Percentiles rank a stretch among this genome's conserved stretches.
phyloP scores from a whole-genome alignment of 768 basidiomycete species.

The Termitomyces heimii region DNA sequence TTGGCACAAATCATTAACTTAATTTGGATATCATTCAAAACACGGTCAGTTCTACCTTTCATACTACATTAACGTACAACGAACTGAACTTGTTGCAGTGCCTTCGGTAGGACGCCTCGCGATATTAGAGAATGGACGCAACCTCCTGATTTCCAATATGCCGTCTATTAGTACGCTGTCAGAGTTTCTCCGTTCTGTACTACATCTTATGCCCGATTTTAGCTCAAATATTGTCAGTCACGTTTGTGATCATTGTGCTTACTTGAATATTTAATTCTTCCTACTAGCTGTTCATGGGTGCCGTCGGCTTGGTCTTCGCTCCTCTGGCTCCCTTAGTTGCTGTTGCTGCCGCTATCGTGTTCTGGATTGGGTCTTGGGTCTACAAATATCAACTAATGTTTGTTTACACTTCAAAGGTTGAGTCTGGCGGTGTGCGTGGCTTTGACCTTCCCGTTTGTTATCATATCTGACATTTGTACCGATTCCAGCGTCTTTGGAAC shows the following conservation, averaged over 20 bases:
- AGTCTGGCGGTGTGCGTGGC: slow-evolving; percentile 82
- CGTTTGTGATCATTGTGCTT: neutral
- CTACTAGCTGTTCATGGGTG: slow-evolving; percentile 78
- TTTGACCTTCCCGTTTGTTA: neutral
- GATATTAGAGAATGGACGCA: slow-evolving; percentile 89
- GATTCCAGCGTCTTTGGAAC: slow-evolving; percentile 80
- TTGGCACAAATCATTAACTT: slow-evolving; percentile 94
- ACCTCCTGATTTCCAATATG: slow-evolving; percentile 85
- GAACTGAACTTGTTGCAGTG: slow-evolving; percentile 27
- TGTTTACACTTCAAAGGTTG: slow-evolving; percentile 82
- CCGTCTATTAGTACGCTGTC: slow-evolving; percentile 69
- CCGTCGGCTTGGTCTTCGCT: slow-evolving; percentile 92
- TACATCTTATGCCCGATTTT: slow-evolving; percentile 6
- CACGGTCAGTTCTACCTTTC: slow-evolving; percentile 42
- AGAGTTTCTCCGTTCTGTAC: neutral
- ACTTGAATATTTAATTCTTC: neutral
- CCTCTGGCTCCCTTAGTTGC: slow-evolving; percentile 90
- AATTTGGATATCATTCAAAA: slow-evolving; percentile 79
- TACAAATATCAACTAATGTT: slow-evolving; percentile 99
- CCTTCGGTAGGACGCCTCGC: slow-evolving; percentile 85
- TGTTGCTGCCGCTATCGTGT: slow-evolving; percentile 76
- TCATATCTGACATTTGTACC: neutral
- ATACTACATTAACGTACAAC: neutral
- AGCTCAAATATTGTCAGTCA: slow-evolving; percentile 53
- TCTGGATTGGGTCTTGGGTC: slow-evolving; percentile 83